Evolutionary conservation across 1,284 basidiomycete species (phyloP).

Genomic region (Sporisorium graminicola): DNA sequence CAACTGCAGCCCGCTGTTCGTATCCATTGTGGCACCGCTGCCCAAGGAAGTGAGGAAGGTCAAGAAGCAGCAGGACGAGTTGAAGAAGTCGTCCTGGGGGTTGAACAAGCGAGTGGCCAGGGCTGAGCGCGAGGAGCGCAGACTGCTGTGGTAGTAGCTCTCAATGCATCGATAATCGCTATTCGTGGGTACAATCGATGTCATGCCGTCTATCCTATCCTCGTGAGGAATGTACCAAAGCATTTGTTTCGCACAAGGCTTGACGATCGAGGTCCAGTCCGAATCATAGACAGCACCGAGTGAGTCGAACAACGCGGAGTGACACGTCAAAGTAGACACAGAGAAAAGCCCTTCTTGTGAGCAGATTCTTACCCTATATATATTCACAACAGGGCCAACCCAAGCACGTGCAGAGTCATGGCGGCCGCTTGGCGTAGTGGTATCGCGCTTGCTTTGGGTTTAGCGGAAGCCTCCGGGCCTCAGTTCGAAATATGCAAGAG

Average conservation of each 20-base stretch:
- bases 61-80: slow-evolving; percentile 45
- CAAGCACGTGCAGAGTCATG: slow-evolving; percentile 7
- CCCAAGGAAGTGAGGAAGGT: slow-evolving; percentile 48
- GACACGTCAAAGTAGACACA: no score
- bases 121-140: slow-evolving; percentile 53
- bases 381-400: not conserved
- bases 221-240: no score
- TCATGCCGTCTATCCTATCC: not conserved
- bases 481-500: slow-evolving; percentile 41
- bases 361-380: not conserved
- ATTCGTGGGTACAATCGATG: not conserved
- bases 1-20: slow-evolving; percentile 58
- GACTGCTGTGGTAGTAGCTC: slow-evolving; percentile 57
- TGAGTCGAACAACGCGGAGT: no score
- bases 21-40: slow-evolving; percentile 63
- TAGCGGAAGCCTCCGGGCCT: not conserved
- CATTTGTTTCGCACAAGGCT: no score
- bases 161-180: not conserved
- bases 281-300: no score
- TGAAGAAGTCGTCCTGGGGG: slow-evolving; percentile 56
- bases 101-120: slow-evolving; percentile 59
- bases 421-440: slow-evolving; percentile 58
- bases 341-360: no score
- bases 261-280: no score
- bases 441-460: slow-evolving; percentile 57